Evolutionary conservation across 306 rosid genomes (phyloP), one percentile per base, ranked within the genome.

Genomic region (Glycine soja): DNA sequence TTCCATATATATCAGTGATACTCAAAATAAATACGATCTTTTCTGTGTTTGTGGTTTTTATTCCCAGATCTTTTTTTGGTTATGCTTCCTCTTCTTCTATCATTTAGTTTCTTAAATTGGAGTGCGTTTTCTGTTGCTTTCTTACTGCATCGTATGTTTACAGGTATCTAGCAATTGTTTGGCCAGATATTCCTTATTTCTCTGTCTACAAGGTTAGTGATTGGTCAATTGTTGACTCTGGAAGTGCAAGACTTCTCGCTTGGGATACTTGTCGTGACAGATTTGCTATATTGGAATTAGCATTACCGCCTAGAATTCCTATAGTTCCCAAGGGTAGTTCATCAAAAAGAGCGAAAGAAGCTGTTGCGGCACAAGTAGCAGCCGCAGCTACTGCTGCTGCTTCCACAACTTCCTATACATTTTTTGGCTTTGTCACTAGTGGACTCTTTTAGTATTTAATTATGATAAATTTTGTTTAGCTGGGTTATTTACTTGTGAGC

Each of bases 101-200:
- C 58, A 47, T 70, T 38, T 57, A 38, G 10, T 73, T 61, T 80
- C 47, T 71, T 63, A 81, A 59, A 52, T 70, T 54, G 47, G 67
- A 64, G 38, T 79, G 42, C 40, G 40, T 47, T 67, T 36, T 68
- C 32, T 62, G 47, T 75, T 63, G 48, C 73, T 81, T 81, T 81
- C 86, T 86, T 47, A 86, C 46, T 13, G 68, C 61, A 59, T 86
- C 77, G 53, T 80, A 75, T 81, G 61, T 71, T 84, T 87, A 82
- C 97, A 96, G 99, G 98, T 93, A 96, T 83, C 84, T 96, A 79
- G 91, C 91, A 64, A 87, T 93, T 30, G 97, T 93, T 83, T 96
- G 99, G 99, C 99, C 99, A 63, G 99, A 96, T 84, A 93, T 96
- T 81, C 99, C 99, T 63, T 96, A 96, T 87, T 96, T 96, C 84